Percentiles rank a stretch among this genome's conserved stretches.
phyloP scores from a whole-genome alignment of 2,329 filamentous ascomycete genomes.

The Grosmannia serpens region DNA sequence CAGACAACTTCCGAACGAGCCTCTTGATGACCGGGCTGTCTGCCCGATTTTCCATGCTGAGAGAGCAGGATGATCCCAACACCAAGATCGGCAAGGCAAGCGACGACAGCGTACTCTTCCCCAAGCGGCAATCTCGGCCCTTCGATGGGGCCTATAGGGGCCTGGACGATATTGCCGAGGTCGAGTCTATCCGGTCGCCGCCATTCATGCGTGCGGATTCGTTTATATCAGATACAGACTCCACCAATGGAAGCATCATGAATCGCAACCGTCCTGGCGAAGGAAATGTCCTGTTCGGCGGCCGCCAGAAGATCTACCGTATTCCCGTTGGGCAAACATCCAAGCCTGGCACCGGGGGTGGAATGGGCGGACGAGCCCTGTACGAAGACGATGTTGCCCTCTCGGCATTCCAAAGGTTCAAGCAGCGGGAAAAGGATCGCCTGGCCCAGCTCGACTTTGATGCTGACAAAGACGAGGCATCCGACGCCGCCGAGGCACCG shows the following conservation, averaged over 20 bases:
- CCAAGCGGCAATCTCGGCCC: constrained; percentile 68
- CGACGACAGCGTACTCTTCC: constrained; percentile 83
- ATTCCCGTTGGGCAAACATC: constrained; percentile 47
- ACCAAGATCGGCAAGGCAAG: constrained; percentile 87
- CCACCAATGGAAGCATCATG: constrained; percentile 63
- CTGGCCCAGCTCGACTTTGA: constrained; percentile 15
- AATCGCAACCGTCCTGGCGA: constrained; percentile 69
- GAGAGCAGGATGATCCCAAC: constrained; percentile 84
- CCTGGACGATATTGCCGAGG: constrained; percentile 80
- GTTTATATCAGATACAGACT: constrained; percentile 57
- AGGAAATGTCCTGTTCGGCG: constrained; percentile 88
- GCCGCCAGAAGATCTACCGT: constrained; percentile 90
- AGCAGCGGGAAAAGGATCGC: constrained; percentile 45
- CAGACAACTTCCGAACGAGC: constrained; percentile 89
- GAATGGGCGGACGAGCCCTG: constrained; percentile 54
- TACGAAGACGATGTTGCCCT: constrained; percentile 81
- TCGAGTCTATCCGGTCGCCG: constrained; percentile 62
- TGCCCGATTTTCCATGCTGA: constrained; percentile 89
- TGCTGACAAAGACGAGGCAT: constrained; percentile 5
- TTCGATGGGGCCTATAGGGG: constrained; percentile 47
- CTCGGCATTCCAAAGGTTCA: constrained; percentile 73
- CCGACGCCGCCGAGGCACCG: constrained; percentile 15
- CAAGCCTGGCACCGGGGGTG: constrained; percentile 30
- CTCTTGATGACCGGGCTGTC: constrained; percentile 91
- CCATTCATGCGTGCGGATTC: constrained; percentile 51